Evolutionary conservation across 257 asterid species (phyloP).

Genomic region (Ilex asprella): DNA sequence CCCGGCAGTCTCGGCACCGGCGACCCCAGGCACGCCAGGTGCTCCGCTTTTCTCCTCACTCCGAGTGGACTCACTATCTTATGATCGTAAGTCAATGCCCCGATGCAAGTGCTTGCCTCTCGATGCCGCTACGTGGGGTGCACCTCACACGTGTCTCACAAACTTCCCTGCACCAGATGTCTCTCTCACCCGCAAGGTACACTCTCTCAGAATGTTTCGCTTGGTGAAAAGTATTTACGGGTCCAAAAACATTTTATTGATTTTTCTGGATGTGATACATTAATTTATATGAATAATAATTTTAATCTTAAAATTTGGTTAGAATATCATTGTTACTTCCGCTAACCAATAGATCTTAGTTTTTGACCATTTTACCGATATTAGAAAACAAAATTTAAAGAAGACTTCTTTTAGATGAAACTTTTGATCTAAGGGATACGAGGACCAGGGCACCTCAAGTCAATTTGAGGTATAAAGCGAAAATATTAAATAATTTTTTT

Average conservation of each 20-base stretch:
- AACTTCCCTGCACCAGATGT: conserved; percentile 59
- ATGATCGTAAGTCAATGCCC: conserved; percentile 87
- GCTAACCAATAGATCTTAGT: too few relatives aligned
- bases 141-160: conserved; percentile 69
- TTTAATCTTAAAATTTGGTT: too few relatives aligned
- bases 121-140: conserved; percentile 62
- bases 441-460: too few relatives aligned
- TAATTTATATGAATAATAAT: too few relatives aligned
- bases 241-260: too few relatives aligned
- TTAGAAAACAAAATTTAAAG: too few relatives aligned
- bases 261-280: background rate
- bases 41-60: conserved; percentile 51
- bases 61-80: conserved; percentile 64
- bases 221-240: too few relatives aligned
- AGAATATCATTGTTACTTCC: background rate
- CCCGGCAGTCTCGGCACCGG: conserved; percentile 55
- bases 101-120: conserved; percentile 86
- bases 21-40: conserved; percentile 82
- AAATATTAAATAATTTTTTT: too few relatives aligned
- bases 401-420: too few relatives aligned
- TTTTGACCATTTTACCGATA: too few relatives aligned
- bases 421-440: too few relatives aligned
- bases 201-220: background rate
- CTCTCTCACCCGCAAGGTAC: conserved; percentile 90
- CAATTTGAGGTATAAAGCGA: too few relatives aligned